Evolutionary conservation across 2,329 filamentous ascomycete species (phyloP).

Genomic region (Aspergillus sp.): DNA sequence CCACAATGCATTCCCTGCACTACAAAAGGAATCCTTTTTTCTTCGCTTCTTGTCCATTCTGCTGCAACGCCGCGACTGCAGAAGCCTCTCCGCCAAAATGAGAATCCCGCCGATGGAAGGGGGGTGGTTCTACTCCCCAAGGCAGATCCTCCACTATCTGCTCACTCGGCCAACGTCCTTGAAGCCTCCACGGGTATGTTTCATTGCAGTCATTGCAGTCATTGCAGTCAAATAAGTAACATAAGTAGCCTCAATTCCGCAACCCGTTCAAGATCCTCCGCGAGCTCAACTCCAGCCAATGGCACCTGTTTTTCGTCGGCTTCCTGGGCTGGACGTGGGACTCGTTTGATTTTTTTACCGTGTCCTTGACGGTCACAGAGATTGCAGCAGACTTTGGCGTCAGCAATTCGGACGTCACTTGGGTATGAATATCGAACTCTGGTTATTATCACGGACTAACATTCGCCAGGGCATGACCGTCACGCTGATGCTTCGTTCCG

Average conservation of each 20-base stretch:
- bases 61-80: too few relatives aligned
- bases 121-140: neutral
- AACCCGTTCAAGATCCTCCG: neutral
- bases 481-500: conserved; percentile 69
- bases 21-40: too few relatives aligned
- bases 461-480: conserved; percentile 41
- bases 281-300: neutral
- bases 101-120: neutral
- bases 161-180: neutral
- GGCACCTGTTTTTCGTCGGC: neutral
- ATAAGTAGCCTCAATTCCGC: neutral
- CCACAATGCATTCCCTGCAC: too few relatives aligned
- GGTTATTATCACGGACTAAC: neutral
- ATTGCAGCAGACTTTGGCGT: neutral
- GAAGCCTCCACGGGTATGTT: neutral
- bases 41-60: too few relatives aligned
- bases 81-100: too few relatives aligned
- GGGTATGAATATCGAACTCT: neutral
- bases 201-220: too few relatives aligned
- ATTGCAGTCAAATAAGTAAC: too few relatives aligned
- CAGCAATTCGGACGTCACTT: neutral
- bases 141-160: neutral
- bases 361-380: neutral
- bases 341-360: neutral
- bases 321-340: neutral